Evolutionary conservation across 352 stramenopile genomes (phyloP).

Genomic region (Phytophthora brassicae): DNA sequence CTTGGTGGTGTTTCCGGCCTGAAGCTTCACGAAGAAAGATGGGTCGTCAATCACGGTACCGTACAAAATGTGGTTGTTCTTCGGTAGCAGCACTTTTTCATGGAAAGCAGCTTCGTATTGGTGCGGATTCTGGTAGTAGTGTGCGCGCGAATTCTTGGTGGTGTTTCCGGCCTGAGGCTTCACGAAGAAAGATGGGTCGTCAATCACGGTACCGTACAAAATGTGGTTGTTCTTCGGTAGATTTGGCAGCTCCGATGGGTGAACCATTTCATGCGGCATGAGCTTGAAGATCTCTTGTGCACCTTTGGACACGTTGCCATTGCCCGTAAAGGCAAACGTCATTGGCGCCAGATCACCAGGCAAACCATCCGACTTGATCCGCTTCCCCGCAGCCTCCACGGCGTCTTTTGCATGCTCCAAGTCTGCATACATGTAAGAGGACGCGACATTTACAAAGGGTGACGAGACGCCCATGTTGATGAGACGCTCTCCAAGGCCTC

Average conservation of each 20-base stretch:
- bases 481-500: constrained; percentile 91
- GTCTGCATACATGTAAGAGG: constrained; percentile 93
- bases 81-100: constrained; percentile 85
- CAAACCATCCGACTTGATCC: constrained; percentile 83
- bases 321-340: constrained; percentile 93
- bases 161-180: constrained; percentile 39
- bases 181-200: constrained; percentile 70
- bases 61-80: constrained; percentile 70
- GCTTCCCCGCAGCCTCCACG: constrained; percentile 77
- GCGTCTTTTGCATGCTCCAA: constrained; percentile 88
- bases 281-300: constrained; percentile 95
- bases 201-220: constrained; percentile 82
- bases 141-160: constrained; percentile 39
- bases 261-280: constrained; percentile 94
- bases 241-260: constrained; percentile 82
- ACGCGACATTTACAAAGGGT: constrained; percentile 94
- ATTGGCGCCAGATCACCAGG: constrained; percentile 75
- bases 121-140: constrained; percentile 92
- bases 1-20: constrained; percentile 25
- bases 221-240: constrained; percentile 63
- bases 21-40: constrained; percentile 67
- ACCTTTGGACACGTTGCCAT: constrained; percentile 93
- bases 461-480: constrained; percentile 93
- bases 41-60: constrained; percentile 76
- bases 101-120: constrained; percentile 92